Evolutionary conservation across 2,329 filamentous ascomycete species (phyloP), one percentile per base, ranked within the genome.

Genomic region (Pyrenophora seminiperda): DNA sequence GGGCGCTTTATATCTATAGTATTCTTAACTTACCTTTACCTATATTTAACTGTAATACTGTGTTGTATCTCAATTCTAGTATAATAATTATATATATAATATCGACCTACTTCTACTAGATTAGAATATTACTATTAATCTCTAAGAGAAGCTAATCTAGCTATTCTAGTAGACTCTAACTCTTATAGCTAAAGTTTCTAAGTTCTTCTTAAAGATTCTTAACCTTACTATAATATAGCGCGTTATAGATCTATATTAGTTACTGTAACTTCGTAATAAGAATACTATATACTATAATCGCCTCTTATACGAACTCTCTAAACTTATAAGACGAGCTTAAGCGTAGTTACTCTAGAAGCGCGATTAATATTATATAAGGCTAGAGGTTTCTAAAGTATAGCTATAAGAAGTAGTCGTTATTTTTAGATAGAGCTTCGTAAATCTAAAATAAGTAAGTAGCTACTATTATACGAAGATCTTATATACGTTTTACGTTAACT

Each of bases 81-180:
- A 58, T 36, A 2, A 76, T 79, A 80, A 90, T 89, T 15, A 77
- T 62, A 0, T 47, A 33, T 0, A 85, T 82, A 41, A 90, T 83
- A 2, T 80, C 63, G 2, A 79, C 74, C 59, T 90, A 86, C 0
- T 83, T 78, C 0, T 75, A 62, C 0, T 88, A 79, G 7, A 90
- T 84, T 10, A 84, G 60, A 2, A 90, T 75, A 1, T 79, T 77
- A 29, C 77, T 82, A 40, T 90, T 86, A 1, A 86, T 73, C 64
- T 90, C 86, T 0, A 90, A 49, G 0, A 91, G 70, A 0, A 90
- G 71, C 54, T 76, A 83, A 14, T 90, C 86, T 0, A 86, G 83
- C 29, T 75, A 70, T 0, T 80, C 53, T 0, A 63, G 9, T 0
- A 81, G 78, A 5, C 77, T 58, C 83, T 85, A 89, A 6, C 79